Base-by-base conservation (phyloP, 1,284 basidiomycete species). In the Leccinum fallax region DNA sequence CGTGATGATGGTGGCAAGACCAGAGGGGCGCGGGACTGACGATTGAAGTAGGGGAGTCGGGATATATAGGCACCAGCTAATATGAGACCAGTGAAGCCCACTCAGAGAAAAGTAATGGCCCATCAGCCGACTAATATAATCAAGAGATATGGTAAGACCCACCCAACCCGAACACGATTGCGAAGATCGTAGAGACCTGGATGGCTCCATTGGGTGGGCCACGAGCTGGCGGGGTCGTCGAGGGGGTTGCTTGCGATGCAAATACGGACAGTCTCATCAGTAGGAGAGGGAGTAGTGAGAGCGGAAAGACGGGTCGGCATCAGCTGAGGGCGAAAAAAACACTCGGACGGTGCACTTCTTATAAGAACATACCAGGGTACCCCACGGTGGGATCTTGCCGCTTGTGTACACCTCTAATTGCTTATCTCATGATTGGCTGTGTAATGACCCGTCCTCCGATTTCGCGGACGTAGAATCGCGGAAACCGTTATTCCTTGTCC, bases 121-220 rank as follows among this genome's bases (percentile, higher is more conserved):
- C 1, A 7, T n/a, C 28, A 43, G 15, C 15, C 21, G 53, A 24
- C 9, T 3, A 6, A 6, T 1, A 43, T 19, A 36, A 7, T 21
- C 32, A 11, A 30, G 43, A 55, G 6, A 48, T 2, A n/a, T 9
- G 2, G 13, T 2, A 1, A 43, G 5, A 61, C 68, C 16, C 54
- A 69, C 68, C 60, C 24, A 69, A 28, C 19, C 70, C 52, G 11
- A 71, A 9, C 30, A 69, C 58, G 38, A 69, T 66, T 3, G 36
- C 61, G 2, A 59, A 2, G 21, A 69, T 61, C 0, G 68, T 69
- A 24, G 34, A 8, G 19, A 26, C 26, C 21, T 67, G 61, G 2
- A 70, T 61, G 5, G 53, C 15, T 19, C 58, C 59, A 5, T 5
- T 48, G 2, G 57, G 13, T 3, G 57, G 9, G 21, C 26, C 28